A percentile compares a stretch with the other conserved stretches of the same genome.
These are phyloP conservation scores for Sphaerulina populicola DNA, from an alignment of 2,329 filamentous ascomycete genomes.

Conservation along the genomic window DNA sequence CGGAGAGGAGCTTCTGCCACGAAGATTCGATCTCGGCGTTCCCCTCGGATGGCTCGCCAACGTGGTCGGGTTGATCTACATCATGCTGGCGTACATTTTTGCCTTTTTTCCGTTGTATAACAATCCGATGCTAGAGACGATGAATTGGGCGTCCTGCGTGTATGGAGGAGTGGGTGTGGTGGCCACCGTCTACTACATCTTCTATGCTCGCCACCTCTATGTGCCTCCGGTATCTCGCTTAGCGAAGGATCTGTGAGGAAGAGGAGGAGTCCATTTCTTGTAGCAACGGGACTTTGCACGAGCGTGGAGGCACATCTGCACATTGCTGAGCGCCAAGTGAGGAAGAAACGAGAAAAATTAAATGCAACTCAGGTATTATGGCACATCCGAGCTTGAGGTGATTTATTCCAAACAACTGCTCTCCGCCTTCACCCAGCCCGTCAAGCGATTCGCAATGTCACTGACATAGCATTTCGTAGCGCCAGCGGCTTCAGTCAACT, in stretches of 20 bases:
- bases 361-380: too few species aligned
- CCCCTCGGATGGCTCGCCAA: slow-evolving; percentile 22
- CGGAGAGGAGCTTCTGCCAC: slow-evolving; percentile 22
- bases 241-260: slow-evolving; percentile 18
- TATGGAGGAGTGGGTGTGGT: slow-evolving; percentile 20
- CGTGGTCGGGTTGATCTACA: slow-evolving; percentile 20
- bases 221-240: slow-evolving; percentile 18
- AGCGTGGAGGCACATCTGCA: too few species aligned
- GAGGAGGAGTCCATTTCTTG: too few species aligned
- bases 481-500: slow-evolving; percentile 39
- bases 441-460: slow-evolving; percentile 45
- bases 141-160: slow-evolving; percentile 25
- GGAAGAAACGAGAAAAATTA: too few species aligned
- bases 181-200: slow-evolving; percentile 20
- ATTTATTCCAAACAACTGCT: slow-evolving; percentile 11
- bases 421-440: slow-evolving; percentile 34
- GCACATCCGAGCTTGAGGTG: neutral
- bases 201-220: slow-evolving; percentile 29
- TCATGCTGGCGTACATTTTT: slow-evolving; percentile 21
- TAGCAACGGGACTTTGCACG: too few species aligned
- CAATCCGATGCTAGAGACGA: slow-evolving; percentile 18
- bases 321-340: too few species aligned
- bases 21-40: slow-evolving; percentile 22
- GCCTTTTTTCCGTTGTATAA: slow-evolving; percentile 25
- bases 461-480: slow-evolving; percentile 45